Base-by-base conservation (phyloP, 306 rosid species). In the Biancaea sappan region DNA sequence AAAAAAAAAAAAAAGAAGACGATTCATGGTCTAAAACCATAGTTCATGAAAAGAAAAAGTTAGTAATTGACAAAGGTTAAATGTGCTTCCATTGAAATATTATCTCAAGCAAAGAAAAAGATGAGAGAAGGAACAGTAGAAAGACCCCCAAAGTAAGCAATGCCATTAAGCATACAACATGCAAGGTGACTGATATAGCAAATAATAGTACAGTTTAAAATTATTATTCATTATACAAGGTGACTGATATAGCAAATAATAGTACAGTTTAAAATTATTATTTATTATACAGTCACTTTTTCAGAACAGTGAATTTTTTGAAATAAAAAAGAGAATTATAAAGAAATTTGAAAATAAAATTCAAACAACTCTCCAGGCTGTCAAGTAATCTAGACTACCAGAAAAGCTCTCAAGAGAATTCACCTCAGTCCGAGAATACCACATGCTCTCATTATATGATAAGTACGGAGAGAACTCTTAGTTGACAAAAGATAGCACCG, bases 1-100 rank as follows among this genome's bases (percentile, higher is more conserved):
- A 61, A 38, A 35, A 70, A 81, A 46, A 62, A 84, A 61, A 38
- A 35, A 70, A 81, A 46, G 66, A 48, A 60, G 26, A 8, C 60
- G 15, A 38, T 32, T 79, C 41, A n/a, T 28, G 56, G 50, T 48
- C 50, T 26, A 24, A 51, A n/a, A 66, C 4, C 47, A 73, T 4
- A 29, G 29, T 32, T 34, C 32, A 54, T 35, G 59, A 12, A 16
- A 34, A 70, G 8, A 1, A 32, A 44, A 74, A 69, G 9, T 19
- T 28, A 14, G 26, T 4, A 38, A 15, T 6, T 15, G 13, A 21
- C n/a, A 63, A 29, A 52, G 9, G 71, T 31, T 29, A 58, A 69
- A 26, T 0, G 53, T 29, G 58, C 38, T 71, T 51, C 58, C 51
- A 70, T 15, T 46, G 41, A 40, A 65, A 37, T 26, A 19, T 47